Base-by-base conservation (phyloP, 257 asterid genomes). In the Rehmannia glutinosa region DNA sequence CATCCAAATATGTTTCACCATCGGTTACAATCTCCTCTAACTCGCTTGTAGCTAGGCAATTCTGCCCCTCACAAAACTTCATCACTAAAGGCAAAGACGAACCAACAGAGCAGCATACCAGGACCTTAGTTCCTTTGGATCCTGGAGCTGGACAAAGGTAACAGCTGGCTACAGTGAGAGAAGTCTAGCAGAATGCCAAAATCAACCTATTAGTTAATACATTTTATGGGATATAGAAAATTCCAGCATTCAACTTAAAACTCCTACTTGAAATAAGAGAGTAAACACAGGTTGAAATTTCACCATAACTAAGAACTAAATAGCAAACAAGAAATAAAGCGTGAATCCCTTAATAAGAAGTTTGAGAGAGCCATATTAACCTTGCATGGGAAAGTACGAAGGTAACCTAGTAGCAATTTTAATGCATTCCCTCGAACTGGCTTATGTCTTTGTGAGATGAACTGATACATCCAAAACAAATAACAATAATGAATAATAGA, bases 71-170 rank as follows among this genome's bases (percentile, higher is more conserved):
- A 23, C 43, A 58, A 61, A 70, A 65, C 68, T 81, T 86, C 73
- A 81, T 32, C 36, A 55, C 64, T 42, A 50, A 69, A 66, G 87
- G 87, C 73, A 69, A 70, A 68, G 80, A 69, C 3, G 80, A 60
- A 77, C 82, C 82, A 33, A 78, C 43, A 33, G 83, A 75, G 74
- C 89, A 83, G 86, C 88, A 88, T 63, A 87, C 82, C 52, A 90
- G 78, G 64, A 85, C 73, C 76, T 74, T 83, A 36, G 83, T 70
- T 68, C 97, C 97, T 85, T 86, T 93, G 70, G 96, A 90, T 45
- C 96, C 97, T 64, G 99, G 97, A 79, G 92, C 87, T 57, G 97
- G 96, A 81, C 96, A 86, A 62, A 93, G 94, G 79, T 83, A 90
- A 85, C 96, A 86, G 73, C 89, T 79, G 53, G 96, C 95, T 62